These are phyloP conservation scores for Tetradesmus obliquus DNA, from an alignment of 139 green algal genomes.

Conservation along the genomic window DNA sequence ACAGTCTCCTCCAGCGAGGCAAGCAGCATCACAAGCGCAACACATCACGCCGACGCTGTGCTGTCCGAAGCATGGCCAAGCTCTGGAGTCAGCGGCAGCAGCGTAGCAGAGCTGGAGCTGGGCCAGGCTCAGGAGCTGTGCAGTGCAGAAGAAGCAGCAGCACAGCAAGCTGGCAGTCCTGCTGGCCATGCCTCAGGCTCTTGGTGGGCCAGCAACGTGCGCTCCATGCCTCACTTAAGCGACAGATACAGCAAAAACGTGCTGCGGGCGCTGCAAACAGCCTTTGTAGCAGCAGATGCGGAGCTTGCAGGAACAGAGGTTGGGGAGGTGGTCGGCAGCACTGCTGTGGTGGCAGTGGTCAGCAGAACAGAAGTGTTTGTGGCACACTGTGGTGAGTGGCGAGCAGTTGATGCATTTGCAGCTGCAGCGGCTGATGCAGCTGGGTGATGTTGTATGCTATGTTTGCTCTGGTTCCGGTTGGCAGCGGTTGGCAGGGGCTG, in stretches of 20 bases:
- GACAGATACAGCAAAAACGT: slow-evolving; percentile 33
- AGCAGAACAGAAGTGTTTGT: slow-evolving; percentile 40
- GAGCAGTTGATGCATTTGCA: neutral
- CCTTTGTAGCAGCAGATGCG: slow-evolving; percentile 53
- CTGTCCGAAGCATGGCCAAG: neutral
- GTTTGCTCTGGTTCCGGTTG: neutral
- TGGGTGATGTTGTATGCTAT: neutral
- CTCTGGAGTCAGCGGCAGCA: neutral
- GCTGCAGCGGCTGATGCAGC: neutral
- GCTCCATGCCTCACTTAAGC: neutral
- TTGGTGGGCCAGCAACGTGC: neutral
- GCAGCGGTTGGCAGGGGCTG: neutral
- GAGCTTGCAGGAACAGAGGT: slow-evolving; percentile 61
- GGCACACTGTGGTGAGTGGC: slow-evolving; percentile 51
- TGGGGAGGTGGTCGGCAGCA: slow-evolving; percentile 61
- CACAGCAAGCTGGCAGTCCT: neutral
- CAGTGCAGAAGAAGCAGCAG: neutral
- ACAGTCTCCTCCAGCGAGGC: neutral
- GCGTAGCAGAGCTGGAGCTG: neutral
- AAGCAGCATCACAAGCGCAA: slow-evolving; percentile 9
- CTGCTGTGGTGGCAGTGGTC: slow-evolving; percentile 50
- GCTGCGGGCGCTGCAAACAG: slow-evolving; percentile 37
- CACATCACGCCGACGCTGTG: neutral
- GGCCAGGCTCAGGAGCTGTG: neutral
- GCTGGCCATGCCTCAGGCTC: neutral